A percentile compares a stretch with the other conserved stretches of the same genome.
Evolutionary conservation across 352 stramenopile genomes (phyloP).

Genomic region (Elongisporangium prolatum): DNA sequence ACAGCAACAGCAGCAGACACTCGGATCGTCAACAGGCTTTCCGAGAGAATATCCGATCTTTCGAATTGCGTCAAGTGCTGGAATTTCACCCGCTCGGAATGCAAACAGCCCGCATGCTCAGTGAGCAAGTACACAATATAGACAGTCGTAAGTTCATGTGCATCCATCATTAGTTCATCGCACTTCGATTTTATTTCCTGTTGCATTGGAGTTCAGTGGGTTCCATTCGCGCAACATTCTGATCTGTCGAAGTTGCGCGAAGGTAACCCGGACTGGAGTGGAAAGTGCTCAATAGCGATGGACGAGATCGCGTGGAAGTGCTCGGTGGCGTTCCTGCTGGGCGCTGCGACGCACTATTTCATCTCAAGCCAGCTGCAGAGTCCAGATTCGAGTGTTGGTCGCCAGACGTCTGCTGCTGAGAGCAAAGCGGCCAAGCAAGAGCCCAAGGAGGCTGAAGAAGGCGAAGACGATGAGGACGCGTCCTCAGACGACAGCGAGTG

Average conservation of each 20-base stretch:
- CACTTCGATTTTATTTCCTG: too few species aligned
- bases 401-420: not conserved
- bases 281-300: conserved; percentile 20
- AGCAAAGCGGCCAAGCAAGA: not conserved
- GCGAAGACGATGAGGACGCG: conserved; percentile 11
- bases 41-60: conserved; percentile 66
- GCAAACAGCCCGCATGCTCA: conserved; percentile 1
- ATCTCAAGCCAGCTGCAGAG: conserved; percentile 30
- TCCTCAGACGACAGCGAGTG: conserved; percentile 52
- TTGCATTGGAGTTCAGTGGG: too few species aligned
- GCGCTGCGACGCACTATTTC: conserved; percentile 61
- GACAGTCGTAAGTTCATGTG: not conserved
- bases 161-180: too few species aligned
- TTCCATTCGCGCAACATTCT: conserved; percentile 5
- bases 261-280: not conserved
- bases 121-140: not conserved
- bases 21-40: conserved; percentile 7
- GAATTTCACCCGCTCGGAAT: conserved; percentile 29
- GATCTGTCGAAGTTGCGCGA: not conserved
- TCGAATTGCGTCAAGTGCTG: conserved; percentile 27
- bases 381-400: conserved; percentile 6
- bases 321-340: conserved; percentile 66
- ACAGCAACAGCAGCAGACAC: conserved; percentile 14
- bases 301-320: conserved; percentile 80
- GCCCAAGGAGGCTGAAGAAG: conserved; percentile 6